These are phyloP conservation scores for Pneumocystis murina DNA, from an alignment of 1,139 yeast genomes.

Conservation along the genomic window DNA sequence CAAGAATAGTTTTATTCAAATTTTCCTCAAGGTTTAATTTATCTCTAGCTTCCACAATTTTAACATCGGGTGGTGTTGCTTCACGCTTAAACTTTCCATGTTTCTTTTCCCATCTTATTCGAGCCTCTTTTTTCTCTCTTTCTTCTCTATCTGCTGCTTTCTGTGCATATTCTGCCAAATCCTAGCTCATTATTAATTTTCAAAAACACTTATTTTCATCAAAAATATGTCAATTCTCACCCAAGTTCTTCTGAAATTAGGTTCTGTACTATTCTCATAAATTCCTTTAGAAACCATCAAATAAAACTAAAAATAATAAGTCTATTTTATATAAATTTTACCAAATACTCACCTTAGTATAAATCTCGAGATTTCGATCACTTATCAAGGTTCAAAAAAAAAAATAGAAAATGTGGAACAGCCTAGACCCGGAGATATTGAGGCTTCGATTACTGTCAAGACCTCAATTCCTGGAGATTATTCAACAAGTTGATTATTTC, in stretches of 20 bases:
- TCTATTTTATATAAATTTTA: no score
- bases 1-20: constrained; percentile 33
- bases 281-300: not conserved
- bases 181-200: constrained; percentile 4
- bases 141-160: constrained; percentile 8
- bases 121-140: constrained; percentile 7
- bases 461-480: constrained; percentile 5
- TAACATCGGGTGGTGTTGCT: constrained; percentile 16
- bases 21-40: constrained; percentile 29
- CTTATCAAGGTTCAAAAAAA: not conserved
- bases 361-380: no score
- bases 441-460: constrained; percentile 23
- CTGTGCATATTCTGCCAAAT: constrained; percentile 8
- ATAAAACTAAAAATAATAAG: no score
- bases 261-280: not conserved
- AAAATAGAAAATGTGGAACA: not conserved
- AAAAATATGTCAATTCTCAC: not conserved
- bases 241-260: not conserved
- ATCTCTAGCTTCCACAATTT: constrained; percentile 21
- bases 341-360: no score
- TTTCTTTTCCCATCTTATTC: constrained; percentile 8
- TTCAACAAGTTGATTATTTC: not conserved
- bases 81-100: constrained; percentile 12
- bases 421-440: constrained; percentile 20
- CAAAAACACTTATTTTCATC: not conserved